Evolutionary conservation across 371 early-diverging fungal genomes (phyloP).

Genomic region (Syncephalastrum racemosum): DNA sequence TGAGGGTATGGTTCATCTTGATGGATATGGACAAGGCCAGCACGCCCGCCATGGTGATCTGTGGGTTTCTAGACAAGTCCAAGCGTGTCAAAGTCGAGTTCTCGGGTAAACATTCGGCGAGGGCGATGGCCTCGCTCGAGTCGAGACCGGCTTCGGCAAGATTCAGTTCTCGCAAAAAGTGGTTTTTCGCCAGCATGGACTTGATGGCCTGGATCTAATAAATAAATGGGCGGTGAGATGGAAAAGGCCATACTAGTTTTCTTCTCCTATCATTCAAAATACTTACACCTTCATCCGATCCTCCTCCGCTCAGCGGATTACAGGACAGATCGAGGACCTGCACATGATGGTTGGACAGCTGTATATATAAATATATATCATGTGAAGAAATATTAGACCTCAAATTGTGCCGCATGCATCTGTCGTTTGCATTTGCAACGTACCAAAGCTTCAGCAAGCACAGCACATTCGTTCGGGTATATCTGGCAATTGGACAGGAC

Average conservation of each 20-base stretch:
- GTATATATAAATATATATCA: no score
- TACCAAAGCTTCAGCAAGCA: constrained; percentile 61
- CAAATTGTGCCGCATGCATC: not conserved
- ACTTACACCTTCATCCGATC: constrained; percentile 46
- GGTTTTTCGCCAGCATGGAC: constrained; percentile 21
- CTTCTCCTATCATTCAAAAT: not conserved
- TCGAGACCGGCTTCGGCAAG: constrained; percentile 60
- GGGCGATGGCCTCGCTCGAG: constrained; percentile 60
- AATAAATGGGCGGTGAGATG: not conserved
- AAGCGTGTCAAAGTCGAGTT: constrained; percentile 61
- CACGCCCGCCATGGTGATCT: constrained; percentile 75
- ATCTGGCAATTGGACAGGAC: constrained; percentile 55
- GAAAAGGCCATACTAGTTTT: not conserved
- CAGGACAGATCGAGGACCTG: constrained; percentile 45
- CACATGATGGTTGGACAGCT: constrained; percentile 39
- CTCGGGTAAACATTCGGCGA: constrained; percentile 81
- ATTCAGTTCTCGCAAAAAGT: constrained; percentile 52
- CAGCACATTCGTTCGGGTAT: constrained; percentile 42
- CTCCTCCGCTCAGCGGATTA: constrained; percentile 27
- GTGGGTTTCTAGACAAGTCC: constrained; percentile 75
- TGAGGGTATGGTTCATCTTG: constrained; percentile 73
- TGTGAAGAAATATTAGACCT: constrained; percentile 1
- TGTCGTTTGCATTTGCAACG: constrained; percentile 1
- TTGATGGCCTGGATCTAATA: constrained; percentile 17
- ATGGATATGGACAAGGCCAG: constrained; percentile 79